Base-by-base conservation (phyloP, 2,329 filamentous ascomycete species). In the Fusarium graminum region DNA sequence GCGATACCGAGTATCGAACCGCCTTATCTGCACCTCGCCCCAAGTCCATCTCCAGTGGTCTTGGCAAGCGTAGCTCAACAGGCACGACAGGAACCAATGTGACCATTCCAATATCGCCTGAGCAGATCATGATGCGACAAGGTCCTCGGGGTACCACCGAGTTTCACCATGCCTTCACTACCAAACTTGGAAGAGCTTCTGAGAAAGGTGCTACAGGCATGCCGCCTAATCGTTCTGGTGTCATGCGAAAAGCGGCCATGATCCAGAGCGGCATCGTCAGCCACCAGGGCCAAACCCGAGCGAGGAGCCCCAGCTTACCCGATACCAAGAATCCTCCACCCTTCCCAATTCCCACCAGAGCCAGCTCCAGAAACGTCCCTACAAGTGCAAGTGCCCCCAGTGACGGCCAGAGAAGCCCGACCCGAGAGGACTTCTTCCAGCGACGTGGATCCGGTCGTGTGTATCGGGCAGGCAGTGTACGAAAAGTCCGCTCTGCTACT, bases 341-440 rank as follows among this genome's bases (percentile, higher is more conserved):
- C 1, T 97, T 97, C 81, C 94, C 95, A 0, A 97, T 99, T 8
- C 95, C 95, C 0, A 90, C 90, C 4, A 85, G 95, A 56, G 92
- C 92, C 29, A 98, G 94, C 78, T 99, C 94, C 7, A 88, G 93
- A 60, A 89, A 90, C 72, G 85, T 90, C 22, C 86, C 88, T 1
- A 78, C 88, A 60, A 90, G 86, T 68, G 81, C 85, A 49, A 93
- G 91, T 74, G 82, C 83, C 4, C 83, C 85, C 1, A 88, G 86
- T 63, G 93, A 97, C 64, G 91, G 91, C 5, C 89, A 88, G 39
- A 86, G 88, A 65, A 97, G 92, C 74, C 93, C 93, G 2, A 93
- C 90, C 1, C 85, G 87, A 30, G 79, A 80, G 12, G 81, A 82
- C n/a, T 82, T 83, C 22, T 87, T 85, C 77, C 82, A 86, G 54